Evolutionary conservation across 2,329 filamentous ascomycete species (phyloP), one percentile per base, ranked within the genome.

Genomic region (Claviceps digitariae): DNA sequence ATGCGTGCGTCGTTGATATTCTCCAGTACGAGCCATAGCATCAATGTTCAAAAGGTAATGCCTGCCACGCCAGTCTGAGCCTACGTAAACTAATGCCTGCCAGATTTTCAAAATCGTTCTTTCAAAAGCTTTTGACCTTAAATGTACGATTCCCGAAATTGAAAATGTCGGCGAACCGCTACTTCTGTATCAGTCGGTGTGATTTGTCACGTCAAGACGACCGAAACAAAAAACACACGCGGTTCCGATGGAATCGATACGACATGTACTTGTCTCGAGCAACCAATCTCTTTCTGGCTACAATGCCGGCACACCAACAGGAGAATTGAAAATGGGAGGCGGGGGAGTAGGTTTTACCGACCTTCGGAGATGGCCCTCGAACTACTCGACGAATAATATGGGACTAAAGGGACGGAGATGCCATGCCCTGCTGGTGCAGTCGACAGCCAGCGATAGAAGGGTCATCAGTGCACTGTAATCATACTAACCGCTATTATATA

Each of bases 91-190:
- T 55, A 41, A 59, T 50, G 49, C 38, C 55, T 21, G 13, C 15
- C 63, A 97, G 91, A 98, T 98, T 66, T 98, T 98, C 81, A 98
- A 98, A 72, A 98, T 98, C 62, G 93, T 98, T 54, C 79, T 98
- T 25, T 95, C 91, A 58, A 98, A 98, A 72, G 93, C 93, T 2
- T 98, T 98, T 67, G 93, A 98, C 68, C 79, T 98, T 55, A 96
- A 96, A 70, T 98, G 93, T 75, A 98, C 93, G 31, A 97, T 98
- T 66, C 93, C 93, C 48, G 93, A 98, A 71, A 97, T 98, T 69
- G 91, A 96, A 72, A 94, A 97, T 68, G 86, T 96, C 54, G 93
- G 93, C 71, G 93, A 98, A 71, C 93, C 93, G 23, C 77, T 98
- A 50, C 78, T 98, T 48, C 80, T 98, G 59, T 98, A 98, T 67